A percentile compares a stretch with the other conserved stretches of the same genome.
Conservation (phyloP, 176 grass and related monocot genomes). For the Bolboschoenus planiculmis region DNA sequence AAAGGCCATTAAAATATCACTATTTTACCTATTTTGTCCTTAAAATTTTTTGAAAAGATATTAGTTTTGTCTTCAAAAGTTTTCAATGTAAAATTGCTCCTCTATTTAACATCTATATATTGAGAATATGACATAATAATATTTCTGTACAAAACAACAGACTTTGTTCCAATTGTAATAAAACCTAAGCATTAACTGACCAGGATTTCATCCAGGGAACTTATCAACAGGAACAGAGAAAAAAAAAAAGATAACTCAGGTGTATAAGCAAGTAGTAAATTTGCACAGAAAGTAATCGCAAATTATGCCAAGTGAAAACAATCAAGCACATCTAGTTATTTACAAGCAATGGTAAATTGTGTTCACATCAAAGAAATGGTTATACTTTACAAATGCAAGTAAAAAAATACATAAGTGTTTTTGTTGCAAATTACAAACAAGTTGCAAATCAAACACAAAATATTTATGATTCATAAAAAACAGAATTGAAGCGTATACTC, state of each 20-base stretch:
- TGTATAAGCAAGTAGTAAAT: not conserved
- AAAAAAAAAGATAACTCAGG: not conserved
- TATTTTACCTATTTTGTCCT: too few relatives aligned
- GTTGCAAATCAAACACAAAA: not conserved
- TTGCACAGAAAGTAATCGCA: not conserved
- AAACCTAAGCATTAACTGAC: not conserved
- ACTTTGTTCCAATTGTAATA: not conserved
- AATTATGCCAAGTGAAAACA: not conserved
- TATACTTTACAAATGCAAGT: not conserved
- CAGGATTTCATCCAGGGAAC: not conserved
- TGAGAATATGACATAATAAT: too few relatives aligned
- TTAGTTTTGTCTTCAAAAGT: too few relatives aligned
- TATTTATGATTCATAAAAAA: not conserved
- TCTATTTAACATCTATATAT: too few relatives aligned
- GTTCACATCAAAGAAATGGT: not conserved
- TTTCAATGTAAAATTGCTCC: too few relatives aligned
- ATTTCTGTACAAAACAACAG: not conserved
- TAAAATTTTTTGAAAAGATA: too few relatives aligned
- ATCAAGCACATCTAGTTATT: not conserved
- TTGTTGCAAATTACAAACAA: too few relatives aligned
- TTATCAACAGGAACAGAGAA: not conserved
- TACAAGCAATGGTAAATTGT: not conserved
- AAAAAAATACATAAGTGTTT: not conserved
- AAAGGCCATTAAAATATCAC: too few relatives aligned
- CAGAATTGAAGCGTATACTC: too few relatives aligned